Conservation (phyloP, 129 eudicot species). For the Solidago caesia region DNA sequence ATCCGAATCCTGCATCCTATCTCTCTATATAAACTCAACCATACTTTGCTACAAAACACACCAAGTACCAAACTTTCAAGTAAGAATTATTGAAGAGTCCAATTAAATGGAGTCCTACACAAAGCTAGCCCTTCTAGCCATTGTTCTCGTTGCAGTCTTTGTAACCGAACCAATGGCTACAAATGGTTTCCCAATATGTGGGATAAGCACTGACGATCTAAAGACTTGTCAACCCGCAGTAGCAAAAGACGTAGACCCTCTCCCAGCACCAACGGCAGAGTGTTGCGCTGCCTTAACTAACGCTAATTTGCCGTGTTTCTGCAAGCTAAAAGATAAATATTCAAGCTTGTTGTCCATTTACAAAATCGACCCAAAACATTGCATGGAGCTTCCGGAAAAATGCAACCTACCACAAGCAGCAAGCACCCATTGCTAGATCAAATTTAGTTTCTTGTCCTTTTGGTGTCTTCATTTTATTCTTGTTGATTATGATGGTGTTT, state of each 20-base stretch:
- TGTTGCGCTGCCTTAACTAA: slow-evolving; percentile 42
- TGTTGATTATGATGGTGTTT: slow-evolving; percentile 7
- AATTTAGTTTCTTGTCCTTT: not conserved
- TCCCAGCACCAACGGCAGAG: slow-evolving; percentile 26
- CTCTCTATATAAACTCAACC: slow-evolving; percentile 31
- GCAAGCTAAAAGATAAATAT: slow-evolving; percentile 37
- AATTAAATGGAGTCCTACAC: slow-evolving; percentile 36
- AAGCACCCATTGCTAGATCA: slow-evolving; percentile 30
- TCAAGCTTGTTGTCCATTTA: slow-evolving; percentile 30
- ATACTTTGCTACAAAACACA: slow-evolving; percentile 15
- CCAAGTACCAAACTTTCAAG: slow-evolving; percentile 8
- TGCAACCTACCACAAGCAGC: slow-evolving; percentile 35
- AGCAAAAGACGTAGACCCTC: slow-evolving; percentile 33
- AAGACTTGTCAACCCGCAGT: slow-evolving; percentile 39
- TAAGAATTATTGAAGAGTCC: not conserved
- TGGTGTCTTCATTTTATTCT: slow-evolving; percentile 11
- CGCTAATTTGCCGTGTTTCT: slow-evolving; percentile 51
- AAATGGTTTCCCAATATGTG: slow-evolving; percentile 31
- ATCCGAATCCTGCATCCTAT: not conserved
- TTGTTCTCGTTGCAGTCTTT: slow-evolving; percentile 28
- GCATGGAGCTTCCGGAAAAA: slow-evolving; percentile 40
- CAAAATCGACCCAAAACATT: slow-evolving; percentile 40
- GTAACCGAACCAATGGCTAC: slow-evolving; percentile 24
- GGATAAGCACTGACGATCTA: slow-evolving; percentile 25
- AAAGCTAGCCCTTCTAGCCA: slow-evolving; percentile 35